Evolutionary conservation across 768 basidiomycete species (phyloP).

Genomic region (Crepidotus variabilis): DNA sequence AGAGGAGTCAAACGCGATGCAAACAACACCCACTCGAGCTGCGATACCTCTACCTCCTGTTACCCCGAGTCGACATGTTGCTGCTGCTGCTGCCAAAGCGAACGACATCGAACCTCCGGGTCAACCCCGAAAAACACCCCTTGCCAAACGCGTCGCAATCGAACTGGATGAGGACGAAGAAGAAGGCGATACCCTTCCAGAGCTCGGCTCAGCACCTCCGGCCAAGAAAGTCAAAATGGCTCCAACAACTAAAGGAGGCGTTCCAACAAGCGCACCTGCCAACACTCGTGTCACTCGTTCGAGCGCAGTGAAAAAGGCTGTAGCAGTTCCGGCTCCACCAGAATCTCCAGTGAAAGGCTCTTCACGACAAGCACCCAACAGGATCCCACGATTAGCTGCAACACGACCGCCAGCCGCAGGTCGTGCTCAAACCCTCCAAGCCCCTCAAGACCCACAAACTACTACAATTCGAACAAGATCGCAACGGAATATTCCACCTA

Average conservation of each 20-base stretch:
- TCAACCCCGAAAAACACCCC: slow-evolving; percentile 86
- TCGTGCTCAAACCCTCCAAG: slow-evolving; percentile 35
- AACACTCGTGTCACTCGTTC: slow-evolving; percentile 75
- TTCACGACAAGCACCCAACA: slow-evolving; percentile 54
- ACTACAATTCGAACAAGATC: slow-evolving; percentile 23
- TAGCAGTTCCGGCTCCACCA: slow-evolving; percentile 29
- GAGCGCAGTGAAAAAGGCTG: slow-evolving; percentile 57
- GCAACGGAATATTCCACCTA: slow-evolving; percentile 46
- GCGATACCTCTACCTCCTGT: slow-evolving; percentile 58
- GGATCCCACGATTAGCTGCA: slow-evolving; percentile 62
- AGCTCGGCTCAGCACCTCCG: slow-evolving; percentile 49
- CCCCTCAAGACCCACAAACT: slow-evolving; percentile 25
- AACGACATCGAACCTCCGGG: slow-evolving; percentile 72
- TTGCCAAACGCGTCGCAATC: slow-evolving; percentile 62
- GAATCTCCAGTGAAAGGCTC: slow-evolving; percentile 38
- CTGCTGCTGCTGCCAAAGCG: slow-evolving; percentile 65
- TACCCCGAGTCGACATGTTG: slow-evolving; percentile 77
- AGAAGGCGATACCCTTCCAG: slow-evolving; percentile 60
- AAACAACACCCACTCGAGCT: slow-evolving; percentile 35
- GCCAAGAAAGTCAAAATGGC: slow-evolving; percentile 34
- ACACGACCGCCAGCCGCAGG: slow-evolving; percentile 50
- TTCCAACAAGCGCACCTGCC: slow-evolving; percentile 67
- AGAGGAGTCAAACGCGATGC: slow-evolving; percentile 49
- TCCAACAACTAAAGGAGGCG: slow-evolving; percentile 38
- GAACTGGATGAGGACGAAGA: slow-evolving; percentile 72